phyloP scores from a whole-genome alignment of 108 stramenopile species.

The Cyclotella sp. region DNA sequence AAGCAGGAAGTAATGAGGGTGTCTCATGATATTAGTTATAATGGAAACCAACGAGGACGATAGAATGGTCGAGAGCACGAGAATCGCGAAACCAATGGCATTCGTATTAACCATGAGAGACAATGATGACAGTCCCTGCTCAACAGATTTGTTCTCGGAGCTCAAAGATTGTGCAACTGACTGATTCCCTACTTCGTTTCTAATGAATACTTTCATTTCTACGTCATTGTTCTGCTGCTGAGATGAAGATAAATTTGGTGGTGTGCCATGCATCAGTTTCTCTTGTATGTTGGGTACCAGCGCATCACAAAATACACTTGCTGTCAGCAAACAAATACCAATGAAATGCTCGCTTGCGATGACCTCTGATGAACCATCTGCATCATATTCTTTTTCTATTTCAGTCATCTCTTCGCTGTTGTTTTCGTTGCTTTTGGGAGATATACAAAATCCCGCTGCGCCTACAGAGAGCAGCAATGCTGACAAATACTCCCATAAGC shows the following conservation, averaged over 20 bases:
- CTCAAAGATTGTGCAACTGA: background rate
- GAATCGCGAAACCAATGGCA: constrained; percentile 55
- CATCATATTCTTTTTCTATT: constrained; percentile 18
- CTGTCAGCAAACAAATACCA: constrained; percentile 55
- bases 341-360: constrained; percentile 31
- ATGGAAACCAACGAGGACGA: constrained; percentile 44
- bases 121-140: constrained; percentile 53
- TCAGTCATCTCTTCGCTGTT: constrained; percentile 18
- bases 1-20: constrained; percentile 59
- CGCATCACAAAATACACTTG: constrained; percentile 75
- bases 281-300: constrained; percentile 74
- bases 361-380: constrained; percentile 14
- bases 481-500: constrained; percentile 55
- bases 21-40: constrained; percentile 24
- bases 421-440: constrained; percentile 17
- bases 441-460: constrained; percentile 66
- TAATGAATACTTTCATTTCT: constrained; percentile 36
- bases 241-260: constrained; percentile 10
- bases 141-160: constrained; percentile 1
- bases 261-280: constrained; percentile 51
- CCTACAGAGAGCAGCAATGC: constrained; percentile 65
- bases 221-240: constrained; percentile 22
- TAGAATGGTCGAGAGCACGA: constrained; percentile 45
- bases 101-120: constrained; percentile 74
- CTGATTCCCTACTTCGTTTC: background rate